Conservation (phyloP, 164 flowering plant genomes). For the Saururus chinensis region DNA sequence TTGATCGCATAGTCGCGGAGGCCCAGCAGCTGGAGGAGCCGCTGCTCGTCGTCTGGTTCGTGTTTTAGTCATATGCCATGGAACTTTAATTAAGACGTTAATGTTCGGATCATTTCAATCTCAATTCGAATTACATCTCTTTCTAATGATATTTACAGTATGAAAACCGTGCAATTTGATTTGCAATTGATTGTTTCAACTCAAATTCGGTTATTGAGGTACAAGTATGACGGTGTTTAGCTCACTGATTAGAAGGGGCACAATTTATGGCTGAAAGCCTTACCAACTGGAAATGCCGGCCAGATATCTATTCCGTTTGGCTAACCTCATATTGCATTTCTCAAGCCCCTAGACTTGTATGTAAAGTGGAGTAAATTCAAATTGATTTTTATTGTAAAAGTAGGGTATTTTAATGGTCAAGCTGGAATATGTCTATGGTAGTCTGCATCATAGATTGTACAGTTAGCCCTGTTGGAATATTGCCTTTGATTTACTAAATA, state of each 20-base stretch:
- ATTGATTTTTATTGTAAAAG: too few species aligned
- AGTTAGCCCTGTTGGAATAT: background rate
- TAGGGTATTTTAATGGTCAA: too few species aligned
- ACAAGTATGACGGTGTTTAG: background rate
- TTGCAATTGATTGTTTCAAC: background rate
- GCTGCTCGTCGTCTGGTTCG: conserved; percentile 54
- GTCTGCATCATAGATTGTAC: background rate
- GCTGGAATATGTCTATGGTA: too few species aligned
- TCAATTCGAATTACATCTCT: background rate
- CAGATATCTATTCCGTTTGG: background rate
- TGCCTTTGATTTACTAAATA: background rate
- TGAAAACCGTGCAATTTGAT: too few species aligned
- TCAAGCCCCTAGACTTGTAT: background rate
- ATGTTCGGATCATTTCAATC: background rate
- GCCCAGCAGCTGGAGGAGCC: conserved; percentile 49
- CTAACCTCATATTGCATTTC: background rate
- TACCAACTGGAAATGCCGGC: background rate
- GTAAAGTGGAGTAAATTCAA: background rate
- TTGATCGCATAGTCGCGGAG: conserved; percentile 49
- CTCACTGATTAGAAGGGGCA: background rate
- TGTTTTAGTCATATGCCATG: background rate
- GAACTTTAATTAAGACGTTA: background rate
- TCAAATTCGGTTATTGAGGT: background rate
- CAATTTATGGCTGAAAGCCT: background rate
- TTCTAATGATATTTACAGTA: too few species aligned